A percentile compares a stretch with the other conserved stretches of the same genome.
These are phyloP conservation scores for Dendrocalamus latiflorus DNA, from an alignment of 202 grass and related monocot genomes.

Conservation along the genomic window DNA sequence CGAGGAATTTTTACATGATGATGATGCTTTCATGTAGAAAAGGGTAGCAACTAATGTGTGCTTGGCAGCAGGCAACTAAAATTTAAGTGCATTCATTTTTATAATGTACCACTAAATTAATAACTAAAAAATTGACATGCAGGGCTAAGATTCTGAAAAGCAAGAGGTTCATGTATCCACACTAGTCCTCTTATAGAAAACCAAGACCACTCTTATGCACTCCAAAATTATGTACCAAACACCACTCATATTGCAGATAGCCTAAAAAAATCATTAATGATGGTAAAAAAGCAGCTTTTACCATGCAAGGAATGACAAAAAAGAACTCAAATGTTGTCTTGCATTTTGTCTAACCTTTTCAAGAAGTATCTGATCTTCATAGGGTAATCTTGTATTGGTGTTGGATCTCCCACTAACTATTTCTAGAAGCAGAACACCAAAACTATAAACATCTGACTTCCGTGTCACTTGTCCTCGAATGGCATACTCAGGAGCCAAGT, in stretches of 20 bases:
- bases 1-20: not conserved
- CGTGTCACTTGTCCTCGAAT: slow-evolving; percentile 79
- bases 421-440: slow-evolving; percentile 74
- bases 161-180: not conserved
- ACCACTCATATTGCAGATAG: not conserved
- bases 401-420: slow-evolving; percentile 69
- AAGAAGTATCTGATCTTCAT: slow-evolving; percentile 62
- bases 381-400: slow-evolving; percentile 47
- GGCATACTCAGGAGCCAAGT: slow-evolving; percentile 81
- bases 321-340: not conserved
- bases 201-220: not conserved
- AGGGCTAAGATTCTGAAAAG: slow-evolving; percentile 9
- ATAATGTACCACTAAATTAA: not conserved
- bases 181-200: not conserved
- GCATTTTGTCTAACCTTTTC: slow-evolving; percentile 44
- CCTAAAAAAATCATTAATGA: not conserved
- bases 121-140: not conserved
- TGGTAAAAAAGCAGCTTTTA: not conserved
- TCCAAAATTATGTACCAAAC: not conserved
- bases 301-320: not conserved
- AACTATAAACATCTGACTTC: slow-evolving; percentile 82
- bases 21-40: not conserved
- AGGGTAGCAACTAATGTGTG: not conserved
- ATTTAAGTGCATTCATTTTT: not conserved
- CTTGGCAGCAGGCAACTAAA: not conserved